Conservation (phyloP, 805 yeast species). For the Candida lessepsii region DNA sequence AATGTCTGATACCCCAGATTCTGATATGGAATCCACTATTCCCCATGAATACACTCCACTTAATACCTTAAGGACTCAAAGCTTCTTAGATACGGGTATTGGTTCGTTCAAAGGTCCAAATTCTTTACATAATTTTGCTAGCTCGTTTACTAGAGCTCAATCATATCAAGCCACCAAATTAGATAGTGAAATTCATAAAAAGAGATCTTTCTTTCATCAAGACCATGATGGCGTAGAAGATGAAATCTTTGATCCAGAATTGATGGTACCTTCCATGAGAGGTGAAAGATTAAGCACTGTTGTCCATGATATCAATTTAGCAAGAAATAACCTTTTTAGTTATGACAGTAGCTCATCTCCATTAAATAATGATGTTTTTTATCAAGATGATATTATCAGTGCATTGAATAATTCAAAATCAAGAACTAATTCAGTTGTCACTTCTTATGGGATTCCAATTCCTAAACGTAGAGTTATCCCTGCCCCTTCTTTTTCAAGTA, state of each 20-base stretch:
- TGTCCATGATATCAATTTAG: slow-evolving; percentile 33
- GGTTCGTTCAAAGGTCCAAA: slow-evolving; percentile 66
- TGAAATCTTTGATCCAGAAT: slow-evolving; percentile 65
- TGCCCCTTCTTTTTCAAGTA: slow-evolving; percentile 45
- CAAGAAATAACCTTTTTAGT: slow-evolving; percentile 20
- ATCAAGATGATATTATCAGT: slow-evolving; percentile 35
- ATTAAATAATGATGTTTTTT: slow-evolving; percentile 33
- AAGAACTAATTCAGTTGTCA: slow-evolving; percentile 18
- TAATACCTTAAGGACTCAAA: slow-evolving; percentile 17
- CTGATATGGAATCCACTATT: slow-evolving; percentile 3
- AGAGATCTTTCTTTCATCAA: slow-evolving; percentile 56
- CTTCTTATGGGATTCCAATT: slow-evolving; percentile 20
- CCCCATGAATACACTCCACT: slow-evolving; percentile 28
- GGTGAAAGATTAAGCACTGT: slow-evolving; percentile 68
- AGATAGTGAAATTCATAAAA: slow-evolving; percentile 54
- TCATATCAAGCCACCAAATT: slow-evolving; percentile 51
- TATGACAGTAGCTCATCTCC: slow-evolving; percentile 14
- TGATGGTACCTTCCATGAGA: slow-evolving; percentile 60
- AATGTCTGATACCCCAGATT: slow-evolving; percentile 5
- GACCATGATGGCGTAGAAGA: slow-evolving; percentile 34
- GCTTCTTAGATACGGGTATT: slow-evolving; percentile 33
- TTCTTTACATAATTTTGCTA: slow-evolving; percentile 75
- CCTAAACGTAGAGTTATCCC: slow-evolving; percentile 30
- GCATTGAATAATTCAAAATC: slow-evolving; percentile 30
- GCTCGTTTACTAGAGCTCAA: slow-evolving; percentile 77